phyloP scores from a whole-genome alignment of 2,329 filamentous ascomycete genomes.

The Trichoderma oligosporum region DNA sequence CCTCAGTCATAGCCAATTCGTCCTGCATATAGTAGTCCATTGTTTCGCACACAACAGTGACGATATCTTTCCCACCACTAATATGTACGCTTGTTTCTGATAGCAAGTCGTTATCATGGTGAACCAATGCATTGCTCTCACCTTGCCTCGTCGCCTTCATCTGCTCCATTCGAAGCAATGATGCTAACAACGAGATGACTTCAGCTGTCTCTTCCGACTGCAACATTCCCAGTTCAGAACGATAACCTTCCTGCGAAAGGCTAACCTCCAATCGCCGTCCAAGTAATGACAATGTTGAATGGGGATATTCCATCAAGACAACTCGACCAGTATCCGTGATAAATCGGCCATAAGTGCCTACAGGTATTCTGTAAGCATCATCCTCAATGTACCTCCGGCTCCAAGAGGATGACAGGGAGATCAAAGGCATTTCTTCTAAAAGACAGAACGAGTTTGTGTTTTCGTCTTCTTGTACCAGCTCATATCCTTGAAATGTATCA shows the following conservation, averaged over 20 bases:
- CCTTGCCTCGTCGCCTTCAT: conserved; percentile 33
- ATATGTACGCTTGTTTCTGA: conserved; percentile 54
- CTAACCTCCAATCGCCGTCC: conserved; percentile 71
- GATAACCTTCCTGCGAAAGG: conserved; percentile 53
- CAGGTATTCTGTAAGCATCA: conserved; percentile 58
- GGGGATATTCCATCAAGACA: conserved; percentile 71
- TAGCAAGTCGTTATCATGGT: conserved; percentile 44
- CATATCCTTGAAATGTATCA: conserved; percentile 66
- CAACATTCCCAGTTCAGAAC: conserved; percentile 50
- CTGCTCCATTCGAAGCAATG: conserved; percentile 57
- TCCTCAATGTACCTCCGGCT: conserved; percentile 43
- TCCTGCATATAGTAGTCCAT: conserved; percentile 69
- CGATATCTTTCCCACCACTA: conserved; percentile 65
- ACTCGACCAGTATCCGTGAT: conserved; percentile 73
- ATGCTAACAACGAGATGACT: conserved; percentile 68
- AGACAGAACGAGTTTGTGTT: conserved; percentile 77
- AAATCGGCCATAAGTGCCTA: conserved; percentile 65
- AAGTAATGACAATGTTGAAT: conserved; percentile 76
- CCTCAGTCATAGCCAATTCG: conserved; percentile 53
- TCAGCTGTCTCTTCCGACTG: conserved; percentile 64
- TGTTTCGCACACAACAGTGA: conserved; percentile 77
- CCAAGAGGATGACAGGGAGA: conserved; percentile 47
- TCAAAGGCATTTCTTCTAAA: conserved; percentile 59
- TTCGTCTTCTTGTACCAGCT: conserved; percentile 78
- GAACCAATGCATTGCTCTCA: conserved; percentile 32